Base-by-base conservation (phyloP, 768 basidiomycete species). In the Chlorophyllum brunneum region DNA sequence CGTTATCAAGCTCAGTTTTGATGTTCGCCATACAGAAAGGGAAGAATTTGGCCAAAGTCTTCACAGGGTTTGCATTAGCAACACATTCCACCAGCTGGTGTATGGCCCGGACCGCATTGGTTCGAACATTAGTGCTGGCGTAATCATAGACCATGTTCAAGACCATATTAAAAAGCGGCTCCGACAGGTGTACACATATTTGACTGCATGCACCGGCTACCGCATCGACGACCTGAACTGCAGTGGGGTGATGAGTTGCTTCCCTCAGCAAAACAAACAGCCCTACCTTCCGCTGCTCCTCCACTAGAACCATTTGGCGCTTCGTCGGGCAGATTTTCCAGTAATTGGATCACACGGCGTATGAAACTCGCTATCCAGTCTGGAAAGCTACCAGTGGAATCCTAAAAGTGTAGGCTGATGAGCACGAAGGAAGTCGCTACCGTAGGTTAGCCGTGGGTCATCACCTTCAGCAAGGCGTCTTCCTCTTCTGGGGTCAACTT, bases 271-370 rank as follows among this genome's bases (percentile, higher is more conserved):
- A 27, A 22, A 18, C 29, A 38, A 22, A 15, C 31, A 2, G 44
- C 58, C 41, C 3, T 58, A 84, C 85, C 77, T 83, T 91, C 82
- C 27, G 78, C 77, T 55, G 82, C 69, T 46, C 82, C 82, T 13
- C 82, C 83, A 6, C 82, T 79, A 15, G 77, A 72, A 5, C 81
- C 81, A 58, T 80, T 75, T 48, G 77, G 66, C 44, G 87, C 83
- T 66, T 93, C 91, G 54, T 93, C 91, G 0, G 92, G 91, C 16
- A 95, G 73, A 61, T 92, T 92, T 65, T 91, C 88, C 54, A 93
- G 79, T 4, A 94, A 70, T 50, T 86, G 78, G 29, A 94, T 83
- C 8, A 93, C 86, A 40, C 88, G 73, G 4, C 84, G 80, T 51
- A 94, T 76, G 65, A 93, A 90, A 57, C 76, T 83, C n/a, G 85